Percentiles rank a stretch among this genome's conserved stretches.
These are phyloP conservation scores for Avicennia marina DNA, from an alignment of 257 asterid species.

Conservation along the genomic window DNA sequence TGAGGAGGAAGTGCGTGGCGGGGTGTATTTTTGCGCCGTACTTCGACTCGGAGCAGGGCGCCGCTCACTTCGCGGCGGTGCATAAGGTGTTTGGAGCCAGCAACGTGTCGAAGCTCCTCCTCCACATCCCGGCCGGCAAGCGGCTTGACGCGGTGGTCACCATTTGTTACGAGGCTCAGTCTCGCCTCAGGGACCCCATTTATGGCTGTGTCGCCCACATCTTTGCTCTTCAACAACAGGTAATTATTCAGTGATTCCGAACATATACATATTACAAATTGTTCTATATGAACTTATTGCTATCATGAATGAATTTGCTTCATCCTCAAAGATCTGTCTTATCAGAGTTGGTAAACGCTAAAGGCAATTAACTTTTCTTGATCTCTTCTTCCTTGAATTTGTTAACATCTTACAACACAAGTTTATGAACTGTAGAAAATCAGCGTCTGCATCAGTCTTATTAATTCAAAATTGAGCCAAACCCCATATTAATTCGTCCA, in stretches of 20 bases:
- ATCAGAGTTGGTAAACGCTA: conserved; percentile 51
- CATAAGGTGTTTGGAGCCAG: conserved; percentile 99
- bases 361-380: conserved; percentile 19
- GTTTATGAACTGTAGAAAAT: background rate
- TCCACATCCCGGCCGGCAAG: conserved; percentile 64
- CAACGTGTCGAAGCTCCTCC: conserved; percentile 84
- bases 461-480: background rate
- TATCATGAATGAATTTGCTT: background rate
- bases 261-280: background rate
- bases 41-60: conserved; percentile 94
- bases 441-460: background rate
- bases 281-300: background rate
- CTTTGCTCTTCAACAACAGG: conserved; percentile 93
- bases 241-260: conserved; percentile 9
- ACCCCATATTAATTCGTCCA: too few species aligned
- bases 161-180: conserved; percentile 84
- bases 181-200: conserved; percentile 88
- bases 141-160: conserved; percentile 88
- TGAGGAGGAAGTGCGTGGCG: conserved; percentile 82
- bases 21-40: conserved; percentile 94
- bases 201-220: conserved; percentile 89
- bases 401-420: background rate
- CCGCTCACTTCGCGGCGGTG: conserved; percentile 95
- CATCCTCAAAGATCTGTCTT: conserved; percentile 35
- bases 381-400: conserved; percentile 36